Evolutionary conservation across 441 rosid species (phyloP), one percentile per base, ranked within the genome.

Genomic region (Euphorbia corollata): DNA sequence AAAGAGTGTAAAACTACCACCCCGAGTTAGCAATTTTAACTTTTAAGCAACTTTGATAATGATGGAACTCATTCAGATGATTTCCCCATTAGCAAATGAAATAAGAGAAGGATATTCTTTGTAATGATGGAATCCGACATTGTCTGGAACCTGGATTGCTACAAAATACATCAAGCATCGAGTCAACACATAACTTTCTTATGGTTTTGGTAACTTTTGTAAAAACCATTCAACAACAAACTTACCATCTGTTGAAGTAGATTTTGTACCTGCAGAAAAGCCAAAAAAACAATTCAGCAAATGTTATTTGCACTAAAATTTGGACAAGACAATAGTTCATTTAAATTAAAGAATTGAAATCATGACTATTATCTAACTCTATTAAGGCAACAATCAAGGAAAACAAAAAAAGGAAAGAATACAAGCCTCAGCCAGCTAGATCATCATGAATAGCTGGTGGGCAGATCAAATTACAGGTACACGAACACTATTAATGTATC

Each of bases 201-300:
- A 27, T 8, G 36, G 15, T 72, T 67, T 36, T 47, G 32, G 64
- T 27, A 53, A 8, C 59, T 47, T 0, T 57, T 1, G 32, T 1
- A 27, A 15, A 48, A 22, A 68, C 66, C 54, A 62, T 22, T 56
- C 39, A 68, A 67, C 4, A 65, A 48, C 22, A 58, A 72, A 75
- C 87, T 81, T 63, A 85, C 91, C 96, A 91, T 89, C 78, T 86
- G 91, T 81, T 78, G 84, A 69, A 87, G 96, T 68, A 92, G 84
- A 77, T 73, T 83, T 77, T 85, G 91, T 65, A 89, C 91, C 95
- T 88, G 82, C 45, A 71, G 19, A 63, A n/a, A 55, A 61, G 8
- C 47, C 55, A 57, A 39, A 45, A 38, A 47, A 53, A 27, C 34
- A n/a, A 65, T 32, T 70, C 72, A 67, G 76, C 39, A 68, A 48